Percentiles rank a stretch among this genome's conserved stretches.
Conservation (phyloP, 176 grass and related monocot species). For the Lolium perenne region DNA sequence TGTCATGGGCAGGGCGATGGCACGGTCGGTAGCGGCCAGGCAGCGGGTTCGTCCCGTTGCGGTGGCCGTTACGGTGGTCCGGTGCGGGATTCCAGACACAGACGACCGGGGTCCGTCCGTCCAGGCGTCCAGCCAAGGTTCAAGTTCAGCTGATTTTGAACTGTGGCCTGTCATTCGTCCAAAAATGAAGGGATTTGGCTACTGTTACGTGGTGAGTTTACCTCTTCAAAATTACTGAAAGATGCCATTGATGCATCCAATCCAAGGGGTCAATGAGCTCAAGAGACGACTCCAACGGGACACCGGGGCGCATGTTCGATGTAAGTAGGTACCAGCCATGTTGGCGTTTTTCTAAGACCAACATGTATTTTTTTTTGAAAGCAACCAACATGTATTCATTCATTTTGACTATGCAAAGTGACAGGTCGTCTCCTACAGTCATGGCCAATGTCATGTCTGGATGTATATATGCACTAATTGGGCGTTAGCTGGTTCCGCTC, state of each 20-base stretch:
- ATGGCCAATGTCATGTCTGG: no score
- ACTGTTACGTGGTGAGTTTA: no score
- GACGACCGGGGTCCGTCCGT: background rate
- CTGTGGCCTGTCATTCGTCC: background rate
- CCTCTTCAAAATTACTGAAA: no score
- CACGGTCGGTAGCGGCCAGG: background rate
- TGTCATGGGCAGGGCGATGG: background rate
- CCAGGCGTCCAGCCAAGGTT: background rate
- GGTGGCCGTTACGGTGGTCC: constrained; percentile 22
- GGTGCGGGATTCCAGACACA: background rate
- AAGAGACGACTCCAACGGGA: no score
- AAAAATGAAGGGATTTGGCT: background rate
- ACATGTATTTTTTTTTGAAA: background rate
- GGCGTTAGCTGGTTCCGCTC: no score
- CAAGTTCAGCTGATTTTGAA: background rate
- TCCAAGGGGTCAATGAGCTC: no score
- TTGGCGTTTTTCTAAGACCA: background rate
- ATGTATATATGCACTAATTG: no score
- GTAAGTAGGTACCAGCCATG: background rate
- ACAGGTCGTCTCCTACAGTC: no score
- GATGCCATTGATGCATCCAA: no score
- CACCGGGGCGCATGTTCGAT: no score
- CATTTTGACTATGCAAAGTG: no score
- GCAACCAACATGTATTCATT: background rate
- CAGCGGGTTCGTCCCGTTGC: background rate